Evolutionary conservation across 768 basidiomycete species (phyloP), one percentile per base, ranked within the genome.

Genomic region (Xerocomellus amylosporus): DNA sequence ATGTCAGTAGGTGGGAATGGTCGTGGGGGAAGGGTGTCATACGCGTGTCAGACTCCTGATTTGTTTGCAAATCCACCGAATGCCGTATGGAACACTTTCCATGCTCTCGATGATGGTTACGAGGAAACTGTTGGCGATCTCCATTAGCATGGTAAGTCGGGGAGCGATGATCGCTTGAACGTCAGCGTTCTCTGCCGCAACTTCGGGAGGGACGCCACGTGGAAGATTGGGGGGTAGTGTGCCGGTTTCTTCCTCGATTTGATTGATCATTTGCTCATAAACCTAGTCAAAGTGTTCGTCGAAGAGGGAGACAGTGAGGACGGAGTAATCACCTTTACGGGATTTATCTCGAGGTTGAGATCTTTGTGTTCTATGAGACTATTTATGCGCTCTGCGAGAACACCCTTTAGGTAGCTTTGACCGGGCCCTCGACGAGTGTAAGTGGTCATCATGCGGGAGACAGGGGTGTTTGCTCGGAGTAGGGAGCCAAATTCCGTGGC

Each of bases 371-470:
- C 97, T 64, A 99, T 98, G 60, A 99, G 77, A 64, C 92, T 93
- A 75, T 99, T 98, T 74, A 99, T 98, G 60, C 96, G 86, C 68
- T 99, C 97, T 24, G 97, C 95, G 44, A 99, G 80, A 28, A 98
- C 95, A 58, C 89, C 88, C 79, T 99, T 99, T 60, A 99, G 85
- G 72, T 98, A 99, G 64, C 93, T 94, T 73, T 98, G 97, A 53
- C 97, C 97, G 1, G 97, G 97, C 54, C 97, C 97, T 51, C 97
- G 89, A 56, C 97, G 90, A 49, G 97, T 98, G 74, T 99, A 99
- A 19, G 97, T 98, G 42, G 97, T 99, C 97, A 99, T 99, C 97
- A 99, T 99, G 37, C 97, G 88, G 46, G 94, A 98, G 22, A 99
- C 97, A 44, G 97, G 97, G 46, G 97, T 99, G 73, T 99, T 99